Base-by-base conservation (phyloP, 331 rosid species). In the Arachis monticola region DNA sequence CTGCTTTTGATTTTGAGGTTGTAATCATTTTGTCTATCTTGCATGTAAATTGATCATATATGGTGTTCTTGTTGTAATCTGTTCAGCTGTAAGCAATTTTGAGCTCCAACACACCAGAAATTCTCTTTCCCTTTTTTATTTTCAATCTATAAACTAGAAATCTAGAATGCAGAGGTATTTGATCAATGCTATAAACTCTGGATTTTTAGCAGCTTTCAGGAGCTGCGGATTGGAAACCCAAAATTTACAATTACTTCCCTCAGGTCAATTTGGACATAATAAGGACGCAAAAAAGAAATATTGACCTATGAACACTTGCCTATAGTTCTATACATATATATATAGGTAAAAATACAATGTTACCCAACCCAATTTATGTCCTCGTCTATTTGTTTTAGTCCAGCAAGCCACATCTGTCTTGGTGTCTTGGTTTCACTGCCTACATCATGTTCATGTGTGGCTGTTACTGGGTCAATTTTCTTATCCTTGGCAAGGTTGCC, bases 341-440 rank as follows among this genome's bases (percentile, higher is more conserved):
- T 8, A 44, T 27, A 76, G 40, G 40, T 35, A 35, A 71, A 13
- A 9, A 2, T 74, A 13, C 32, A 60, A 1, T 17, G 27, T 78
- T 82, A 91, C 70, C 91, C 96, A 53, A 74, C 89, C 98, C 96
- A 93, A 80, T 91, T 89, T 46, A 88, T 78, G 83, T 91, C 96
- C 73, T 86, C 77, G 83, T 91, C 96, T 71, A 89, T 80, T 72
- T 89, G 91, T 77, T 89, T 84, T 40, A 93, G 72, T 71, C 90
- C 82, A 27, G 86, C 74, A 35, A 83, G 89, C 98, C 98, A 93
- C 64, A 91, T 88, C 10, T 89, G 86, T 60, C 94, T 88, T 66
- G 84, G 75, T 40, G 81, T 53, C 70, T 74, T 80, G 64, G 62
- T 75, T 42, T 81, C 85, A 61, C 57, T 82, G 38, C 89, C 88